Base-by-base conservation (phyloP, 1,284 basidiomycete genomes). In the Paramarasmius palmivorus region DNA sequence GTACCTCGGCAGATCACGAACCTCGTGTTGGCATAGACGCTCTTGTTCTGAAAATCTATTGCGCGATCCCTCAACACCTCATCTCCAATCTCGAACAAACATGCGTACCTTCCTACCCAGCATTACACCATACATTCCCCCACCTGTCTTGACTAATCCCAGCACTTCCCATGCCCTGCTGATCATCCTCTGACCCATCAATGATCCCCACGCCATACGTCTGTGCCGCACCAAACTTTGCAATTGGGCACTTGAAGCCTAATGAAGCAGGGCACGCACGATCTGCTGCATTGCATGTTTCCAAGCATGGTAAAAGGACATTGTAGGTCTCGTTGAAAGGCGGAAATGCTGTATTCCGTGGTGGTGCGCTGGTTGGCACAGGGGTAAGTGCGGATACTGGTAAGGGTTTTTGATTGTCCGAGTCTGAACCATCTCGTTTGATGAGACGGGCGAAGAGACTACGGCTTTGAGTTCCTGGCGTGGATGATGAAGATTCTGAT, bases 111-210 rank as follows among this genome's bases (percentile, higher is more conserved):
- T n/a, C n/a, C n/a, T n/a, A 46, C 19, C 63, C 64, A 29, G 48
- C 67, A 63, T 85, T 88, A 69, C 91, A 93, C 88, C 88, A 93
- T 23, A 90, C 78, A 63, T 90, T 89, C n/a, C 91, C 91, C 75
- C 78, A 92, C 45, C 64, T 65, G 68, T 93, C 90, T 62, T 82
- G 78, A n/a, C 79, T 73, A 15, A 58, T 66, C 1, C 86, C 86
- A 0, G 81, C 79, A 19, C 61, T 50, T 7, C 86, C 82, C 3
- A 67, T 63, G 0, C 77, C 73, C 51, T 77, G 57, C 47, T 67
- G 70, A 4, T 79, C 80, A 14, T 76, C 77, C 26, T 76, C 72
- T 8, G 76, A 76, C 35, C 67, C 69, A 58, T 90, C 86, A 14
- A 89, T 73, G 59, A 77, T 86, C 0, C 91, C 90, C 7, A 90